Percentiles rank a stretch among this genome's conserved stretches.
Conservation (phyloP, 208 protist species). For the Phytomonas sp. region DNA sequence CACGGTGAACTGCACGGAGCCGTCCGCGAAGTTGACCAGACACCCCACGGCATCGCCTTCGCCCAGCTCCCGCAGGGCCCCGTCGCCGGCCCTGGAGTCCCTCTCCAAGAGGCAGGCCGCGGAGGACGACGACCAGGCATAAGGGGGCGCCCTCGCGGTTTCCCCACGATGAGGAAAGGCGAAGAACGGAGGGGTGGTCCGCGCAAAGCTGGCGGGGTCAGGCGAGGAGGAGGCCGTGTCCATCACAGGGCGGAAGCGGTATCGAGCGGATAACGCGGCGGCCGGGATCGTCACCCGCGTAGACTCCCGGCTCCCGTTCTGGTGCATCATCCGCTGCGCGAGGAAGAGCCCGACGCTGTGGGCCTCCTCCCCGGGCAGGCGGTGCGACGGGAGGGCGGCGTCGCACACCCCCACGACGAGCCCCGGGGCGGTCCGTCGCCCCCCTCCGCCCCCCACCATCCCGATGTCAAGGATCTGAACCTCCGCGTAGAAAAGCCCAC, state of each 20-base stretch:
- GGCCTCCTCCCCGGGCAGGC: constrained; percentile 51
- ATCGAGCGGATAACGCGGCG: no score
- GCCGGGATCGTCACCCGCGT: constrained; percentile 33
- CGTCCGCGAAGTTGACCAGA: constrained; percentile 53
- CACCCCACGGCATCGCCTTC: constrained; percentile 59
- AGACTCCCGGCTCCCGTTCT: constrained; percentile 32
- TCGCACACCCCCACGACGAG: constrained; percentile 58
- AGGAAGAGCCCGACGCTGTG: constrained; percentile 69
- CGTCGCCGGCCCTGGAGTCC: no score
- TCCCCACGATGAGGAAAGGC: no score
- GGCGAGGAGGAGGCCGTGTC: no score
- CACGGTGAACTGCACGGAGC: constrained; percentile 57
- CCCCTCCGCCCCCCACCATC: not conserved
- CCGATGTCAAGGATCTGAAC: constrained; percentile 17
- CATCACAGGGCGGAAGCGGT: no score
- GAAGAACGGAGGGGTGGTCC: no score
- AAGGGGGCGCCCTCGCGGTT: no score
- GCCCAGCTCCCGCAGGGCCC: no score
- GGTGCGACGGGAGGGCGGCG: constrained; percentile 26
- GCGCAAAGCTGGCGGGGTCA: no score
- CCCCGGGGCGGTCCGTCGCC: constrained; percentile 12
- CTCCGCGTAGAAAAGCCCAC: constrained; percentile 63
- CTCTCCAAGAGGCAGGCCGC: no score
- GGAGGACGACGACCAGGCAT: no score
- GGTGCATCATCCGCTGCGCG: constrained; percentile 51